A percentile compares a stretch with the other conserved stretches of the same genome.
phyloP scores from a whole-genome alignment of 2,329 filamentous ascomycete species.

The Aureobasidium namibiae region DNA sequence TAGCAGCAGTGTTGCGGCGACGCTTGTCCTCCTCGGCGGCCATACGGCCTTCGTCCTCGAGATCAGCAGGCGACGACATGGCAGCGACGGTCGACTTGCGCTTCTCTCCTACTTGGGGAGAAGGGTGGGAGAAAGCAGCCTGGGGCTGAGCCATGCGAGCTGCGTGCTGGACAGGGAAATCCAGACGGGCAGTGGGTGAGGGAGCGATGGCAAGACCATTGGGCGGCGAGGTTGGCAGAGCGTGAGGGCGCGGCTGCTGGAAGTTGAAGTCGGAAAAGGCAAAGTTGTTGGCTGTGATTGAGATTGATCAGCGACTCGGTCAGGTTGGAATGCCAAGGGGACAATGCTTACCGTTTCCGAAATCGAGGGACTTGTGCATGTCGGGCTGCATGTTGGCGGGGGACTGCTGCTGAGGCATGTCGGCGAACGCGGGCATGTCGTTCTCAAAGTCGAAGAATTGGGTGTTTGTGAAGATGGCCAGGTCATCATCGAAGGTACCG shows the following conservation, averaged over 20 bases:
- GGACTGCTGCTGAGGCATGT: conserved; percentile 8
- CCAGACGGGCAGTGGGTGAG: conserved; percentile 2
- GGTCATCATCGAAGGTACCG: conserved; percentile 36
- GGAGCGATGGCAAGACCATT: conserved; percentile 17
- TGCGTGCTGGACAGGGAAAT: conserved; percentile 17
- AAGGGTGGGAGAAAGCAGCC: conserved; percentile 3
- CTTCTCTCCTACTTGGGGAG: conserved; percentile 32
- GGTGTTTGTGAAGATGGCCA: conserved; percentile 49
- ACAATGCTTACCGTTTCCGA: conserved; percentile 11
- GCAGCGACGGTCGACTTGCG: conserved; percentile 34
- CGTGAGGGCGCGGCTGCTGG: conserved; percentile 16
- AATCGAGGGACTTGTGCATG: conserved; percentile 11
- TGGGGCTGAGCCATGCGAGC: conserved; percentile 12
- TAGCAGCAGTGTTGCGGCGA: conserved; percentile 45
- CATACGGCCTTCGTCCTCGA: conserved; percentile 39
- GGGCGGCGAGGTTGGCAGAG: conserved; percentile 21
- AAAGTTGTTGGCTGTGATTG: conserved; percentile 29
- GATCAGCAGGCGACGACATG: conserved; percentile 25
- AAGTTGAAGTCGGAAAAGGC: conserved; percentile 36
- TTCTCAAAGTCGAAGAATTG: conserved; percentile 61
- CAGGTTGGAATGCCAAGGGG: conserved; percentile 26
- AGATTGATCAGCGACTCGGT: neutral
- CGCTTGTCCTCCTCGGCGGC: conserved; percentile 47
- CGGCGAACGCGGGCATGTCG: conserved; percentile 10
- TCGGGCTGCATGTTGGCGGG: conserved; percentile 10